phyloP scores from a whole-genome alignment of 2,329 filamentous ascomycete genomes.

The Trichophaea hybrida region DNA sequence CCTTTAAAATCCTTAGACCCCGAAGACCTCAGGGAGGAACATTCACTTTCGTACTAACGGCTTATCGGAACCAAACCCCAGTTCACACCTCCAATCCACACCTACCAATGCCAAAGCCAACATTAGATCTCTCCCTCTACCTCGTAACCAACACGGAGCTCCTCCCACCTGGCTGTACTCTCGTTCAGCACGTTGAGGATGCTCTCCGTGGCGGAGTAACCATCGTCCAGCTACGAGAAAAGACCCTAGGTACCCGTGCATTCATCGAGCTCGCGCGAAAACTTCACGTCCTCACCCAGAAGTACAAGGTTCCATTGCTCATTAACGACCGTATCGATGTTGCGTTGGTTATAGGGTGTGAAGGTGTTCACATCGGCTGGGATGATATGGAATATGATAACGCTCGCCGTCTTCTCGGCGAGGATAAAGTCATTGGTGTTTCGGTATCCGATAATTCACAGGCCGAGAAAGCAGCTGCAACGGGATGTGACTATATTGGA shows the following conservation, averaged over 20 bases:
- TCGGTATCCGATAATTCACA: conserved; percentile 65
- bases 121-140: conserved; percentile 21
- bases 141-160: conserved; percentile 25
- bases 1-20: too few species aligned
- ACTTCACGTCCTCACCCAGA: conserved; percentile 56
- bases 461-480: conserved; percentile 53
- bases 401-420: conserved; percentile 59
- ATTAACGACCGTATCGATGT: conserved; percentile 92
- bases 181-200: conserved; percentile 23
- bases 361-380: conserved; percentile 89
- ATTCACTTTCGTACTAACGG: too few species aligned
- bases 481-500: conserved; percentile 80
- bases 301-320: conserved; percentile 59
- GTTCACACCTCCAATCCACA: too few species aligned
- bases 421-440: conserved; percentile 71
- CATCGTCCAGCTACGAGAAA: conserved; percentile 53
- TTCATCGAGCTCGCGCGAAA: conserved; percentile 56
- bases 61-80: too few species aligned
- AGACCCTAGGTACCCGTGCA: conserved; percentile 57
- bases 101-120: not conserved
- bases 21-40: too few species aligned
- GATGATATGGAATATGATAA: conserved; percentile 58
- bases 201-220: conserved; percentile 8
- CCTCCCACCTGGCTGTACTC: conserved; percentile 18
- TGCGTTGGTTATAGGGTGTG: conserved; percentile 67